A percentile compares a stretch with the other conserved stretches of the same genome.
phyloP scores from a whole-genome alignment of 495 filamentous ascomycete species.

The Tuber borchii region DNA sequence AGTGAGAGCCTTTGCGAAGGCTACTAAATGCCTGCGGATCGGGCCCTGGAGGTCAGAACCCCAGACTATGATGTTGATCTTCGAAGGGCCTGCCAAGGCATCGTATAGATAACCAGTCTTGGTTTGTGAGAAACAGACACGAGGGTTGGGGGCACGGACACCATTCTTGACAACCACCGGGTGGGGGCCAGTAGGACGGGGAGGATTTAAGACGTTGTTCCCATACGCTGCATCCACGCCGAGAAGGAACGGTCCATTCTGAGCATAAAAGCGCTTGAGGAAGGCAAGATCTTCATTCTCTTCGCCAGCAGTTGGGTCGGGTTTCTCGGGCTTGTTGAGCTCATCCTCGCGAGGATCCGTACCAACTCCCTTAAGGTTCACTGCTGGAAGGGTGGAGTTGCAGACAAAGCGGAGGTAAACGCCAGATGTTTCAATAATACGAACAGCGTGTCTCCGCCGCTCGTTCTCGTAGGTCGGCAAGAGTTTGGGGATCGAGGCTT shows the following conservation, averaged over 20 bases:
- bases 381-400: slow-evolving; percentile 32
- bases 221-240: slow-evolving; percentile 37
- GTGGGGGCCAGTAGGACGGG: background rate
- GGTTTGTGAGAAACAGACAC: slow-evolving; percentile 36
- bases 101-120: slow-evolving; percentile 45
- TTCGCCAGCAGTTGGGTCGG: slow-evolving; percentile 2
- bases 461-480: slow-evolving; percentile 43
- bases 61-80: slow-evolving; percentile 43
- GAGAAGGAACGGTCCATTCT: slow-evolving; percentile 39
- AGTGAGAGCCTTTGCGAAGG: slow-evolving; percentile 24
- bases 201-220: slow-evolving; percentile 6
- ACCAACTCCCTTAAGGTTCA: slow-evolving; percentile 27
- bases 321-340: background rate
- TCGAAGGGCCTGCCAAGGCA: slow-evolving; percentile 26
- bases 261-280: slow-evolving; percentile 34
- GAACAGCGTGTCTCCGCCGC: slow-evolving; percentile 42
- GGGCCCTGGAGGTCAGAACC: slow-evolving; percentile 40
- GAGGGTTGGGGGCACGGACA: slow-evolving; percentile 43
- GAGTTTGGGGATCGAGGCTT: slow-evolving; percentile 27
- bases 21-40: slow-evolving; percentile 22
- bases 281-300: slow-evolving; percentile 23
- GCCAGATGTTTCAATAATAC: slow-evolving; percentile 42
- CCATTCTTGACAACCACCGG: slow-evolving; percentile 31
- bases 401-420: slow-evolving; percentile 44
- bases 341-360: slow-evolving; percentile 19